Base-by-base conservation (phyloP, 768 basidiomycete species). In the Tubosaeta brunneosetosa region DNA sequence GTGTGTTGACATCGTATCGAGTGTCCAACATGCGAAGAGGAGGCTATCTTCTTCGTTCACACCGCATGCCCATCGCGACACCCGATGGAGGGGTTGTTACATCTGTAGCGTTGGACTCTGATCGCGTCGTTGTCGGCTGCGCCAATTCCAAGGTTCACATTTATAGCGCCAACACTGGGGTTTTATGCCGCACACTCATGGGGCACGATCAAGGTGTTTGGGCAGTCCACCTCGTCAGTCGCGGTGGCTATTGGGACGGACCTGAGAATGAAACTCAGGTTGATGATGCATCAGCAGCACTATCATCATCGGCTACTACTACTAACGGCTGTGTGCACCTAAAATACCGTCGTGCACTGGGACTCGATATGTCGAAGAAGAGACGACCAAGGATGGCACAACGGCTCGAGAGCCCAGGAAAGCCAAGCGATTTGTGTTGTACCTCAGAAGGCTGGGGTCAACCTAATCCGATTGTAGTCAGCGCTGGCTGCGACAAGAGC, bases 151-250 rank as follows among this genome's bases (percentile, higher is more conserved):
- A 84, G 55, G 86, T 97, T 43, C 88, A 92, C 61, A 76, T 97
- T 10, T 97, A 92, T 71, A 86, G 86, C 56, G 84, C 89, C 1
- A 73, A 71, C 37, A 88, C 87, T 0, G 94, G 94, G 1, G 79
- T 86, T 2, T 80, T 89, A 46, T 78, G 79, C 38, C 78, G 87
- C 47, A 90, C 89, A 0, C 80, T 98, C 2, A 75, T 81, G 9
- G 94, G 94, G 0, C 94, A 97, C 67, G 84, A 86, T 14, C 71
- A 78, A 19, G 94, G 94, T n/a, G 94, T 97, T 1, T 97, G 94
- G 94, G 86, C 88, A 13, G 82, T 97, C 13, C 82, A 85, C 49
- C 77, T 97, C 26, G 82, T 94, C 45, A 79, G 80, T 25, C 77
- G 79, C 38, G 84, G 85, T n/a, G 86, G 84, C 1, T 61, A 65